Percentiles rank a stretch among this genome's conserved stretches.
Conservation (phyloP, 306 rosid genomes). For the Dalbergia cochinchinensis region DNA sequence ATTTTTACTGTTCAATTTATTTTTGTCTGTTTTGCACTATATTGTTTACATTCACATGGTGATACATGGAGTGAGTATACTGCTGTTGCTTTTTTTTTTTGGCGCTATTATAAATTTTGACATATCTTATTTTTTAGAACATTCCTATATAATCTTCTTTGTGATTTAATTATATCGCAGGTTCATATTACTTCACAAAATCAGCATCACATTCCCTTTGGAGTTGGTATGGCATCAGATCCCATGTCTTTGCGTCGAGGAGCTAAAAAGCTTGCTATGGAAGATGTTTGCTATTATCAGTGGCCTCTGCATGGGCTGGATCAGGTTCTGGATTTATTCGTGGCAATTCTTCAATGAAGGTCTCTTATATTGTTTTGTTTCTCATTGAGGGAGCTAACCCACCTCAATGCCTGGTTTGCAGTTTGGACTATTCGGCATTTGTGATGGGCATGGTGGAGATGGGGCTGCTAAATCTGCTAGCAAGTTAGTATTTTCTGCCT, state of each 20-base stretch:
- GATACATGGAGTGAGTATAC: constrained; percentile 35
- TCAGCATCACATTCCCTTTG: constrained; percentile 73
- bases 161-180: constrained; percentile 60
- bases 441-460: constrained; percentile 97
- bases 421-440: constrained; percentile 94
- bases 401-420: constrained; percentile 58
- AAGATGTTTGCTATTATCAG: constrained; percentile 88
- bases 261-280: constrained; percentile 92
- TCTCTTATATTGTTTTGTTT: constrained; percentile 37
- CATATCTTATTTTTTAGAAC: constrained; percentile 24
- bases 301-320: constrained; percentile 97
- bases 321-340: constrained; percentile 66
- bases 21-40: constrained; percentile 29
- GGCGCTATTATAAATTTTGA: constrained; percentile 21
- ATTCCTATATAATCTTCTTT: constrained; percentile 2
- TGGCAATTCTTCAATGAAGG: constrained; percentile 21
- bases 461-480: constrained; percentile 93
- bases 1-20: constrained; percentile 2
- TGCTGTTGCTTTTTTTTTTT: constrained; percentile 13
- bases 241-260: constrained; percentile 98
- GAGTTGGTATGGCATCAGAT: constrained; percentile 94
- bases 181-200: constrained; percentile 73
- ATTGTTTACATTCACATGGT: constrained; percentile 17
- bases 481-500: constrained; percentile 76
- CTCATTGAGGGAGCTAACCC: constrained; percentile 49